Percentiles rank a stretch among this genome's conserved stretches.
Conservation (phyloP, 1,284 basidiomycete genomes). For the Puccinia hordei region DNA sequence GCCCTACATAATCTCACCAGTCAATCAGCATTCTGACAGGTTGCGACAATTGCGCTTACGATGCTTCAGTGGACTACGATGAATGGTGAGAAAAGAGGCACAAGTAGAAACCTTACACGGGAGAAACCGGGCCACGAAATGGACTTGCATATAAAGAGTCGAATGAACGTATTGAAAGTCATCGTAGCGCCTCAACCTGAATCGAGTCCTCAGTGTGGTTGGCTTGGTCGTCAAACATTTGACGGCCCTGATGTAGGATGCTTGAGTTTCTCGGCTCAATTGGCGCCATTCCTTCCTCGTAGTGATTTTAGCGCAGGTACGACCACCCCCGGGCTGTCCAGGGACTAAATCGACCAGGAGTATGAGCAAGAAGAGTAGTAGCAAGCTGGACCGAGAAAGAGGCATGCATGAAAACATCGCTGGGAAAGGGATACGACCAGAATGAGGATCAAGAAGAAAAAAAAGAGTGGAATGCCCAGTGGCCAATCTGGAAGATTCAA, state of each 20-base stretch:
- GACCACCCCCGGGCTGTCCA: slow-evolving; percentile 20
- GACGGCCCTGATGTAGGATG: slow-evolving; percentile 46
- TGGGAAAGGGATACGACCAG: neutral
- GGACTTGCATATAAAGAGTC: slow-evolving; percentile 20
- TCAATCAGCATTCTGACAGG: neutral
- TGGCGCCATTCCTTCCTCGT: slow-evolving; percentile 42
- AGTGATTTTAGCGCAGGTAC: slow-evolving; percentile 25
- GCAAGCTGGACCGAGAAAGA: neutral
- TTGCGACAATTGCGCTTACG: neutral
- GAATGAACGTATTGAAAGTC: slow-evolving; percentile 49
- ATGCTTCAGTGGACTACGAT: neutral
- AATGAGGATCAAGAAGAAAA: neutral
- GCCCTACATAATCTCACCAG: slow-evolving; percentile 29
- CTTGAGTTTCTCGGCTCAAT: slow-evolving; percentile 24
- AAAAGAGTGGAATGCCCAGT: neutral
- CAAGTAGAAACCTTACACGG: slow-evolving; percentile 26
- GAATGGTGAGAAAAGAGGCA: neutral
- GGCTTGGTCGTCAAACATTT: slow-evolving; percentile 43
- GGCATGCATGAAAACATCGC: slow-evolving; percentile 18
- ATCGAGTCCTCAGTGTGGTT: slow-evolving; percentile 18
- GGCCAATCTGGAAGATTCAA: slow-evolving; percentile 1
- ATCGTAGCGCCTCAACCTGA: slow-evolving; percentile 27
- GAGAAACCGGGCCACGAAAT: slow-evolving; percentile 47
- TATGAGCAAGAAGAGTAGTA: neutral
- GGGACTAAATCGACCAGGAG: slow-evolving; percentile 10